These are phyloP conservation scores for Echium plantagineum DNA, from an alignment of 257 asterid species.

Conservation along the genomic window DNA sequence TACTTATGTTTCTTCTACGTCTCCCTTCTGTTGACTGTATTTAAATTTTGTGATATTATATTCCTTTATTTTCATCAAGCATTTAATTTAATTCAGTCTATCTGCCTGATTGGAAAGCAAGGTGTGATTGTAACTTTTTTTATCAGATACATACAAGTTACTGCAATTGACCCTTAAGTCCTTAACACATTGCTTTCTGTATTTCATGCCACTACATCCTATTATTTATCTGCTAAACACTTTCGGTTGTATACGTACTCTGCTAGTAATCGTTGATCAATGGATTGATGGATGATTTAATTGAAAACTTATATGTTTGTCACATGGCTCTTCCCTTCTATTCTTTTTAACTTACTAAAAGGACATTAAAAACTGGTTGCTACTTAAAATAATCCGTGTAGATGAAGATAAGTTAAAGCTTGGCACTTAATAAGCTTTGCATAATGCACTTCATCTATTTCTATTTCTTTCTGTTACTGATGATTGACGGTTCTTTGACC, in stretches of 20 bases:
- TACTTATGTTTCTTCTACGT: not conserved
- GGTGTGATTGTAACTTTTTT: not conserved
- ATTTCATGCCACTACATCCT: not conserved
- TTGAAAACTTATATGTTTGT: too few species aligned
- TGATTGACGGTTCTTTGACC: conserved; percentile 2
- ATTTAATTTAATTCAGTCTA: not conserved
- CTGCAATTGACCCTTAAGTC: not conserved
- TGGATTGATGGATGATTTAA: too few species aligned
- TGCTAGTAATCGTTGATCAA: too few species aligned
- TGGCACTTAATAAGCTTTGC: not conserved
- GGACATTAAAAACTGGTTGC: too few species aligned
- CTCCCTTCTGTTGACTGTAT: not conserved
- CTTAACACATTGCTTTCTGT: not conserved
- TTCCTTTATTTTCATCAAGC: not conserved
- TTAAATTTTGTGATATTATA: not conserved
- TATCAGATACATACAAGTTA: not conserved
- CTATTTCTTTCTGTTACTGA: not conserved
- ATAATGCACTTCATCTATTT: not conserved
- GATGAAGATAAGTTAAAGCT: too few species aligned
- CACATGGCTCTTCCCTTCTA: too few species aligned
- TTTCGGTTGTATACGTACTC: not conserved
- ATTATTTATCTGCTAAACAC: not conserved
- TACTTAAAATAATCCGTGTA: too few species aligned
- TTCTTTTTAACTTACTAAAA: not conserved
- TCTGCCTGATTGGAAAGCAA: not conserved